phyloP scores from a whole-genome alignment of 1,139 yeast genomes.

The Pichia sp. region DNA sequence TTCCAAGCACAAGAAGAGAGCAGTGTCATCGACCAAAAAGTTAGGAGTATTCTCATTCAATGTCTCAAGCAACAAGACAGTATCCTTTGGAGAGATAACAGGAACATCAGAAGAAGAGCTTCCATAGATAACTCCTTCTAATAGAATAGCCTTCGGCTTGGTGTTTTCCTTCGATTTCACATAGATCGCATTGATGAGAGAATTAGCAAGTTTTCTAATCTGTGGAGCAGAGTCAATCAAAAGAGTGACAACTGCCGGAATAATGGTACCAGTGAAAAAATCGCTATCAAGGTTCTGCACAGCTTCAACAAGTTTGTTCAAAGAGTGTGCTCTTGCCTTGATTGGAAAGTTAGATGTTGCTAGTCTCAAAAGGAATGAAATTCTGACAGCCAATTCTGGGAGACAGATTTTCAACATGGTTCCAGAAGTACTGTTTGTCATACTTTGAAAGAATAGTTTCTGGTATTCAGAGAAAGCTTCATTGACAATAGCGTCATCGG shows the following conservation, averaged over 20 bases:
- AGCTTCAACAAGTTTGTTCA: slow-evolving; percentile 33
- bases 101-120: slow-evolving; percentile 33
- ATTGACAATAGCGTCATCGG: slow-evolving; percentile 24
- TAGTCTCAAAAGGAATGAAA: slow-evolving; percentile 51
- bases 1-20: slow-evolving; percentile 28
- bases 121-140: slow-evolving; percentile 41
- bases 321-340: slow-evolving; percentile 43
- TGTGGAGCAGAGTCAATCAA: slow-evolving; percentile 33
- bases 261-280: slow-evolving; percentile 30
- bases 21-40: slow-evolving; percentile 39
- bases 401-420: slow-evolving; percentile 31
- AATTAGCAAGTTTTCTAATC: slow-evolving; percentile 30
- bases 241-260: slow-evolving; percentile 36
- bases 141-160: slow-evolving; percentile 32
- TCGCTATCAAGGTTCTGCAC: slow-evolving; percentile 28
- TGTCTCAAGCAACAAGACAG: slow-evolving; percentile 39
- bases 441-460: slow-evolving; percentile 36
- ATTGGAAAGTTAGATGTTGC: slow-evolving; percentile 51
- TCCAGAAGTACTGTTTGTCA: slow-evolving; percentile 25
- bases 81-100: slow-evolving; percentile 63
- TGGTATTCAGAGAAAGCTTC: slow-evolving; percentile 39
- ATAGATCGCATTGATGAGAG: slow-evolving; percentile 29
- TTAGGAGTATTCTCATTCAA: slow-evolving; percentile 34
- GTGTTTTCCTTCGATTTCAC: slow-evolving; percentile 21
- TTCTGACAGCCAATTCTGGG: slow-evolving; percentile 22